Conservation (phyloP, 805 yeast species). For the Alloascoidea africana region DNA sequence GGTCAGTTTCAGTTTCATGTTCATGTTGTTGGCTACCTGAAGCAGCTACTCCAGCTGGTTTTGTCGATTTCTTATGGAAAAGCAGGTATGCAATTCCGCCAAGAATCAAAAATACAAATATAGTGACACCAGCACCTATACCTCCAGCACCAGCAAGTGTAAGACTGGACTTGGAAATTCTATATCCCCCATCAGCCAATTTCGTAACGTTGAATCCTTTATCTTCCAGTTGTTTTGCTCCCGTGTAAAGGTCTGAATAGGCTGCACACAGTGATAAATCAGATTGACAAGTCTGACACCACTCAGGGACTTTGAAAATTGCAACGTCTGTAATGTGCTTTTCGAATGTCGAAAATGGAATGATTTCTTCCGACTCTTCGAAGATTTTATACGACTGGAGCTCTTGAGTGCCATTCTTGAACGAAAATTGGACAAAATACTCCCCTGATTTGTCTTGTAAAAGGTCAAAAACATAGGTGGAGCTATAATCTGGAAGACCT, state of each 20-base stretch:
- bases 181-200: constrained; percentile 12
- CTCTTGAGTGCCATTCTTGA: constrained; percentile 29
- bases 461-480: constrained; percentile 29
- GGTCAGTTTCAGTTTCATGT: background rate
- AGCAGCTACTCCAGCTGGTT: background rate
- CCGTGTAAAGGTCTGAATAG: constrained; percentile 17
- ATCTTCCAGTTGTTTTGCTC: constrained; percentile 15
- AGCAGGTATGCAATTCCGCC: constrained; percentile 17
- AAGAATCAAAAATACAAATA: constrained; percentile 23
- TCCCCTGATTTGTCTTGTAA: constrained; percentile 10
- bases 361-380: constrained; percentile 16
- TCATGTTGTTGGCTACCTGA: background rate
- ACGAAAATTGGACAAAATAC: constrained; percentile 26
- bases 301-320: constrained; percentile 14
- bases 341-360: constrained; percentile 23
- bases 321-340: constrained; percentile 14
- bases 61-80: constrained; percentile 4
- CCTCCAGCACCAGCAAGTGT: constrained; percentile 32
- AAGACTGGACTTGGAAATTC: constrained; percentile 11
- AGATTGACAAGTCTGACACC: constrained; percentile 27
- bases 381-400: constrained; percentile 23
- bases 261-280: constrained; percentile 18
- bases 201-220: constrained; percentile 18
- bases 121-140: constrained; percentile 32
- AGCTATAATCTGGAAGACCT: constrained; percentile 32